These are phyloP conservation scores for Naganishia antarctica DNA, from an alignment of 768 basidiomycete genomes.

Conservation along the genomic window DNA sequence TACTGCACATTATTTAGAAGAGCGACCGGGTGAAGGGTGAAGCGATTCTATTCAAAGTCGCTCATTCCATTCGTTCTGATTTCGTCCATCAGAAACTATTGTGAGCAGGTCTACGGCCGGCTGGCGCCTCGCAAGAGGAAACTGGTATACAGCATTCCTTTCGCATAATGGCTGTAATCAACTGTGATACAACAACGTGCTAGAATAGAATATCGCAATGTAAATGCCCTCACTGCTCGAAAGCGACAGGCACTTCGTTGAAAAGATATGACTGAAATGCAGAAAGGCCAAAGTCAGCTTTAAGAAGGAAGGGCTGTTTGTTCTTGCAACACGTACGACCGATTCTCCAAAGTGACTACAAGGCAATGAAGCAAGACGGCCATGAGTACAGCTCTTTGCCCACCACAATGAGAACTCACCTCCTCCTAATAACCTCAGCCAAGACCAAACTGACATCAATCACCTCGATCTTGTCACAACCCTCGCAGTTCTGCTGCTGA, in stretches of 20 bases:
- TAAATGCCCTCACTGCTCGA: slow-evolving; percentile 23
- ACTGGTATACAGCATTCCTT: no score
- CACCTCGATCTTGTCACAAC: slow-evolving; percentile 69
- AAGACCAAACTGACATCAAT: slow-evolving; percentile 88
- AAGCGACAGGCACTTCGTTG: slow-evolving; percentile 45
- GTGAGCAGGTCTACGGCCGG: no score
- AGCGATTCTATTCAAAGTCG: no score
- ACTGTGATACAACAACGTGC: neutral
- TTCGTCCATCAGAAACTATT: no score
- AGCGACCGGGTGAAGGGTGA: no score
- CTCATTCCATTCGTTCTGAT: no score
- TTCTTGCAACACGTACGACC: slow-evolving; percentile 38
- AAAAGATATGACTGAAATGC: slow-evolving; percentile 46
- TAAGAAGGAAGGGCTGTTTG: no score
- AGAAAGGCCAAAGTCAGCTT: neutral
- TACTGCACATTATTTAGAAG: no score
- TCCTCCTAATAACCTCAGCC: slow-evolving; percentile 87
- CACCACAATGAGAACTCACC: slow-evolving; percentile 4
- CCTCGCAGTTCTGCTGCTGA: slow-evolving; percentile 60
- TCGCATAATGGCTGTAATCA: neutral
- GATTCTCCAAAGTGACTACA: slow-evolving; percentile 47
- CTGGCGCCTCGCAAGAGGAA: no score
- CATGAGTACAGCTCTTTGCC: neutral
- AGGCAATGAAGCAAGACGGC: neutral
- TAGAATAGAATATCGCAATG: neutral